Evolutionary conservation across 139 green algal species (phyloP), one percentile per base, ranked within the genome.

Genomic region (Pleodorina starrii): DNA sequence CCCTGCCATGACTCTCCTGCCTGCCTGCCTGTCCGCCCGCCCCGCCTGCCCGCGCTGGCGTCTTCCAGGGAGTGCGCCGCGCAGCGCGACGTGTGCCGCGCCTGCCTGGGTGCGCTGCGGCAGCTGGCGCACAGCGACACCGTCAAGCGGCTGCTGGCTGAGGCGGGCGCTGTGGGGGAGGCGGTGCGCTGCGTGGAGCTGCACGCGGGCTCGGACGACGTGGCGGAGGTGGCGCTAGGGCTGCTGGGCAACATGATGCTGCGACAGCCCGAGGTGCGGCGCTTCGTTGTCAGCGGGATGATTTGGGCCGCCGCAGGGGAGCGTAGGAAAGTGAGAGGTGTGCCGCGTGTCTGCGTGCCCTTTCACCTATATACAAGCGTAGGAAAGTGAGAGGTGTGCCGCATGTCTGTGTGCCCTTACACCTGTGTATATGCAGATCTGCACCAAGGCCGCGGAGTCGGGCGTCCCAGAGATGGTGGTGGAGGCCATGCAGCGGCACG

Each of bases 41-140:
- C n/a, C 57, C 12, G 48, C 38, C 57, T 16, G 12, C 23, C 57
- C 17, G 57, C 57, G 19, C 57, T 16, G 12, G 19, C 57, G 57
- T 69, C 29, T 23, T n/a, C 1, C 82, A 79, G 48, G 35, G 68
- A 71, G 68, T 81, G 68, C 35, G 68, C 68, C 0, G 66, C 27
- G 5, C 83, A 50, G 0, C 66, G 82, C 1, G 90, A 91, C 7
- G 91, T 90, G 17, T 87, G 87, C 54, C 46, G 73, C 6, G 79
- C 80, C 27, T 90, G 66, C 36, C 85, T 94, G 79, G 63, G 42
- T 5, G 89, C 91, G 1, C 91, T 94, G 73, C 91, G 96, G 25
- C 97, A 99, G 94, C 91, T 99, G 84, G 93, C 95, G 21, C 95
- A 95, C 91, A 97, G 93, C 74, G 97, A 99, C 87, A 72, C 54